Evolutionary conservation across 305 asterid genomes (phyloP).

Genomic region (Fraxinus angustifolia): DNA sequence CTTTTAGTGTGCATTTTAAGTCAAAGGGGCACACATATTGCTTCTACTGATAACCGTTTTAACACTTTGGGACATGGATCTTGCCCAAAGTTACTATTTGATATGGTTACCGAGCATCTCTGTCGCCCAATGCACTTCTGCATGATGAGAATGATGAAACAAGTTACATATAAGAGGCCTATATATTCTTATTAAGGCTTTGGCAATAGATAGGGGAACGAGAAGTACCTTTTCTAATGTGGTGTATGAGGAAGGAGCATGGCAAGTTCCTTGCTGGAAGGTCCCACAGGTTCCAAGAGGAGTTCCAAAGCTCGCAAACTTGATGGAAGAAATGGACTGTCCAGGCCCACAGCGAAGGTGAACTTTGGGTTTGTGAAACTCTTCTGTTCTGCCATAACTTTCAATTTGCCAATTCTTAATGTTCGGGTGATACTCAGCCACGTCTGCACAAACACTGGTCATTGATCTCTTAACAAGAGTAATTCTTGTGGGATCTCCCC

Average conservation of each 20-base stretch:
- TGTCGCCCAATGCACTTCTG: constrained; percentile 82
- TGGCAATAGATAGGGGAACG: neutral
- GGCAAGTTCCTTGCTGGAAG: constrained; percentile 88
- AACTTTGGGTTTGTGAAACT: constrained; percentile 68
- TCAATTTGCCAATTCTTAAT: constrained; percentile 84
- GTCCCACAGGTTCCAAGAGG: constrained; percentile 85
- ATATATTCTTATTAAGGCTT: neutral
- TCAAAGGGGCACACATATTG: constrained; percentile 63
- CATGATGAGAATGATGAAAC: constrained; percentile 2
- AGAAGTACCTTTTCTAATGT: constrained; percentile 62
- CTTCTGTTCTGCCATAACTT: constrained; percentile 59
- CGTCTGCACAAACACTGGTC: constrained; percentile 72
- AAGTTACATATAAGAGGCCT: neutral
- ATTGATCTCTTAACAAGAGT: constrained; percentile 66
- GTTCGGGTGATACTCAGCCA: constrained; percentile 82
- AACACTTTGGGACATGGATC: constrained; percentile 87
- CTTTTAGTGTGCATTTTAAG: constrained; percentile 25
- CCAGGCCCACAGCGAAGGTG: constrained; percentile 70
- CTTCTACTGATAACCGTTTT: constrained; percentile 83
- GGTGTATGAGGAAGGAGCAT: constrained; percentile 60
- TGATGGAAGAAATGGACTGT: constrained; percentile 66
- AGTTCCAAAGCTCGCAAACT: constrained; percentile 97
- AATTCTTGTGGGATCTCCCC: constrained; percentile 79
- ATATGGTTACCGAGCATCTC: constrained; percentile 68
- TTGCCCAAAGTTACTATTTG: constrained; percentile 69